These are phyloP conservation scores for Ogataea saltuana DNA, from an alignment of 805 yeast genomes.

Conservation along the genomic window DNA sequence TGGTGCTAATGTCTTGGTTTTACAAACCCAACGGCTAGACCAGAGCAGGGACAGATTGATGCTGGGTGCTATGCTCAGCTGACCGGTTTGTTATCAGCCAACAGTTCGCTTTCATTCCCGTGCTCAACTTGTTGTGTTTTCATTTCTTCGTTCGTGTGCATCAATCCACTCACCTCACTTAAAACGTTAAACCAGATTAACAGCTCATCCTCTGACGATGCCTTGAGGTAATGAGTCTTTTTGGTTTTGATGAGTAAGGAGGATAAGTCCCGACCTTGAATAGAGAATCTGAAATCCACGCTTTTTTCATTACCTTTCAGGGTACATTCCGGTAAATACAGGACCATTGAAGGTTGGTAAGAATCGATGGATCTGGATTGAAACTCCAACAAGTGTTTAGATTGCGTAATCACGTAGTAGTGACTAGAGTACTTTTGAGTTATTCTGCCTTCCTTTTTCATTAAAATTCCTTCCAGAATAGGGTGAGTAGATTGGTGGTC, in stretches of 20 bases:
- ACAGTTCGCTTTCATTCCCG: background rate
- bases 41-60: too few relatives aligned
- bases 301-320: slow-evolving; percentile 34
- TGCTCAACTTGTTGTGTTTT: background rate
- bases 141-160: slow-evolving; percentile 4
- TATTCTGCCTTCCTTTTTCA: slow-evolving; percentile 46
- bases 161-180: slow-evolving; percentile 32
- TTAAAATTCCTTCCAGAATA: slow-evolving; percentile 47
- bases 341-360: slow-evolving; percentile 43
- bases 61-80: too few relatives aligned
- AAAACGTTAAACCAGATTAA: slow-evolving; percentile 46
- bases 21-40: too few relatives aligned
- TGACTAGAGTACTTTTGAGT: slow-evolving; percentile 42
- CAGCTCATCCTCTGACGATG: slow-evolving; percentile 46
- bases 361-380: slow-evolving; percentile 46
- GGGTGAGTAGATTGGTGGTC: slow-evolving; percentile 44
- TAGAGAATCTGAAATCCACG: slow-evolving; percentile 41
- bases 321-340: slow-evolving; percentile 49
- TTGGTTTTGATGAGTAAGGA: slow-evolving; percentile 29
- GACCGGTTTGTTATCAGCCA: too few relatives aligned
- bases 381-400: slow-evolving; percentile 48
- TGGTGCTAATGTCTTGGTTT: too few relatives aligned
- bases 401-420: slow-evolving; percentile 49
- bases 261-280: slow-evolving; percentile 47
- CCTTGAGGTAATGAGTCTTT: slow-evolving; percentile 40